Conservation (phyloP, 2,329 filamentous ascomycete genomes). For the Microsporum ferrugineum region DNA sequence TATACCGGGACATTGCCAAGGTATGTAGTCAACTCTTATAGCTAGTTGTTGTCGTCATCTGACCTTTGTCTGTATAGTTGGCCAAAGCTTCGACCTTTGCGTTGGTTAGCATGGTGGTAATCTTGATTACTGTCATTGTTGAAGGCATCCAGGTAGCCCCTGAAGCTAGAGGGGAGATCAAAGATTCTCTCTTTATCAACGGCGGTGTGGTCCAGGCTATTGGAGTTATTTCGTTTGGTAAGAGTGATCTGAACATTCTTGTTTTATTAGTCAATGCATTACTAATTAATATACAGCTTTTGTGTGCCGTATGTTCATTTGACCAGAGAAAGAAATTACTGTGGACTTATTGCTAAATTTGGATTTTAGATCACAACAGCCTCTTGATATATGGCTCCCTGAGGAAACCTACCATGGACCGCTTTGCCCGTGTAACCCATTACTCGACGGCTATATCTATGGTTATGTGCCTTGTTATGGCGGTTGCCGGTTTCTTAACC, state of each 20-base stretch:
- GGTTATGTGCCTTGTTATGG: constrained; percentile 82
- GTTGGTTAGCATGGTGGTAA: constrained; percentile 83
- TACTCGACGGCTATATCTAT: constrained; percentile 84
- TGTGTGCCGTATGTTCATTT: constrained; percentile 46
- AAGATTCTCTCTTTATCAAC: constrained; percentile 64
- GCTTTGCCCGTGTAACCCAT: constrained; percentile 86
- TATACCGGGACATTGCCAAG: constrained; percentile 97
- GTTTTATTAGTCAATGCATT: background rate
- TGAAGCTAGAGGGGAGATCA: constrained; percentile 61
- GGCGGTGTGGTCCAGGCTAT: constrained; percentile 87
- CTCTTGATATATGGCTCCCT: constrained; percentile 95
- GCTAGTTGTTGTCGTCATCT: background rate
- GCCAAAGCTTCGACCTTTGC: constrained; percentile 93
- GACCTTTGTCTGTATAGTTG: constrained; percentile 47
- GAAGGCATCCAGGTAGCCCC: constrained; percentile 66
- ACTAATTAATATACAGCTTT: constrained; percentile 43
- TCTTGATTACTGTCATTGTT: constrained; percentile 74
- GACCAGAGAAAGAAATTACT: background rate
- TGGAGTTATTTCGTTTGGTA: constrained; percentile 95
- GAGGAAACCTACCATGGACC: constrained; percentile 85
- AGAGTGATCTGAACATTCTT: background rate
- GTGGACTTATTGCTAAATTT: constrained; percentile 11
- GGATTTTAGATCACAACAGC: constrained; percentile 69
- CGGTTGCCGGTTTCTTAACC: constrained; percentile 76
- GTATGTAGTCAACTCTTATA: constrained; percentile 37